Evolutionary conservation across 2,329 filamentous ascomycete genomes (phyloP).

Genomic region (Aspergillus ibericus): DNA sequence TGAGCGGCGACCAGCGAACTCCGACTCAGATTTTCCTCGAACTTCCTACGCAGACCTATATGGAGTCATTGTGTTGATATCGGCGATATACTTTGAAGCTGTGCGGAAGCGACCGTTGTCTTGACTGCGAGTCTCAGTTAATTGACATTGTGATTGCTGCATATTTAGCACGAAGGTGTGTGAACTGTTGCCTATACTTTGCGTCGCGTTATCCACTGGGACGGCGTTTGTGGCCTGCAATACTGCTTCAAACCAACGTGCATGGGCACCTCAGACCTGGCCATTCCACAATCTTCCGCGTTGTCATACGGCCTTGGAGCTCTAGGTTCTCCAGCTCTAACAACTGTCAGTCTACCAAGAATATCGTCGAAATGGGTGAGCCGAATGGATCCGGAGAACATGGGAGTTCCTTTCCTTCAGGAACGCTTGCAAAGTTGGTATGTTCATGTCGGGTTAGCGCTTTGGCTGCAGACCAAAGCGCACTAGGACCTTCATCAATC

Average conservation of each 20-base stretch:
- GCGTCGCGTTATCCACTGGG: neutral
- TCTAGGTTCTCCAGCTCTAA: conserved; percentile 1
- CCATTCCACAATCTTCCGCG: too few species aligned
- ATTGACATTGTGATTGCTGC: neutral
- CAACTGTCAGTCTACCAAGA: neutral
- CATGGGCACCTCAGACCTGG: too few species aligned
- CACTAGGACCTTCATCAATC: neutral
- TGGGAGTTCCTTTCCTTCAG: conserved; percentile 33
- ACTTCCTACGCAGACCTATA: neutral
- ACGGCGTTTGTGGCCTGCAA: neutral
- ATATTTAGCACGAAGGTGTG: neutral
- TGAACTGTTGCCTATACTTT: neutral
- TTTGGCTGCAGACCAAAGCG: neutral
- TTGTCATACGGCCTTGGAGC: too few species aligned
- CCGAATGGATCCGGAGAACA: conserved; percentile 28
- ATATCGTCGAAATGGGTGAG: conserved; percentile 31
- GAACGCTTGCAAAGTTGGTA: conserved; percentile 45
- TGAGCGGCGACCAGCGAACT: neutral
- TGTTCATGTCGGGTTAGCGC: conserved; percentile 13
- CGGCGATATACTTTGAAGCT: neutral
- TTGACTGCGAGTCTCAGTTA: neutral
- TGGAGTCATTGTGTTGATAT: neutral
- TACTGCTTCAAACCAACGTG: neutral
- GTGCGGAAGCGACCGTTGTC: neutral
- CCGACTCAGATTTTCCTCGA: neutral